These are phyloP conservation scores for Gossypium australe DNA, from an alignment of 345 rosid species.

Conservation along the genomic window DNA sequence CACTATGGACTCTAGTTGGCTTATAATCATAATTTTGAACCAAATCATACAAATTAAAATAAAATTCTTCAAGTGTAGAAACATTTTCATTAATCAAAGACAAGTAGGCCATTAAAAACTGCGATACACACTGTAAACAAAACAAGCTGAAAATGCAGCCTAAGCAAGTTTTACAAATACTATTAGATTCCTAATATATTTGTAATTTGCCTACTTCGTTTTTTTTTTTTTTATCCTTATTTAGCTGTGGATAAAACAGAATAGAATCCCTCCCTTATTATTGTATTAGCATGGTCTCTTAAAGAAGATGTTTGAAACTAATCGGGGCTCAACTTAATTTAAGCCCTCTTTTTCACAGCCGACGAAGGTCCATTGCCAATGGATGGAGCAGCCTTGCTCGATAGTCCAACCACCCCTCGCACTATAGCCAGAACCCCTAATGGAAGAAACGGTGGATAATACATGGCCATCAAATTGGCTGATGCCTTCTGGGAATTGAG, in stretches of 20 bases:
- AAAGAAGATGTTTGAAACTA: background rate
- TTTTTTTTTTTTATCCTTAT: background rate
- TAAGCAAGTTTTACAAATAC: background rate
- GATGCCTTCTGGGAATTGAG: slow-evolving; percentile 41
- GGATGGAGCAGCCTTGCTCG: slow-evolving; percentile 17
- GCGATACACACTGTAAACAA: too few species aligned
- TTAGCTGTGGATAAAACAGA: background rate
- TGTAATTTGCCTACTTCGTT: background rate
- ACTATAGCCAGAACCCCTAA: slow-evolving; percentile 46
- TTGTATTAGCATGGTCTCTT: background rate
- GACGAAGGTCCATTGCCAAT: slow-evolving; percentile 35
- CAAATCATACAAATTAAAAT: too few species aligned
- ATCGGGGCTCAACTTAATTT: background rate
- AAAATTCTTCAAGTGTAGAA: too few species aligned
- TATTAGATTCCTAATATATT: background rate
- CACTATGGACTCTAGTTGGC: too few species aligned
- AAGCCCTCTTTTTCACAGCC: slow-evolving; percentile 56
- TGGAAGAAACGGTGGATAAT: slow-evolving; percentile 55
- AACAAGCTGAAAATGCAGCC: too few species aligned
- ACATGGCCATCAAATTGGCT: slow-evolving; percentile 44
- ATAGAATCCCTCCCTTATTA: background rate
- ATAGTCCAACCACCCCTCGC: slow-evolving; percentile 46
- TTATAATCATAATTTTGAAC: too few species aligned
- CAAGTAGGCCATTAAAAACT: too few species aligned
- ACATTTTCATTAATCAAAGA: too few species aligned